Percentiles rank a stretch among this genome's conserved stretches.
phyloP scores from a whole-genome alignment of 2,329 filamentous ascomycete genomes.

The Paraphoma chrysanthemicola region DNA sequence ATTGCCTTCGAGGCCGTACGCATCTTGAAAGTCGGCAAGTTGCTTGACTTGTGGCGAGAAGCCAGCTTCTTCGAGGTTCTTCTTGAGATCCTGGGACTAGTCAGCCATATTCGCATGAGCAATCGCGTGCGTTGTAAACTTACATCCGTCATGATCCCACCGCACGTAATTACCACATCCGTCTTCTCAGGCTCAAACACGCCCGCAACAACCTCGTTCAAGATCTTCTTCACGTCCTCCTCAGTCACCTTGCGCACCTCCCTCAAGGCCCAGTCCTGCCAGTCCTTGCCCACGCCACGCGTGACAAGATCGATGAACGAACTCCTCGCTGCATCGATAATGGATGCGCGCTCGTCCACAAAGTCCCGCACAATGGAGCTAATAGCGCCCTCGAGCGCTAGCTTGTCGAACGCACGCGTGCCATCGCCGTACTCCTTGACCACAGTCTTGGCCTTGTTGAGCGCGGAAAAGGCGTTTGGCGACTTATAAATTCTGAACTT shows the following conservation, averaged over 20 bases:
- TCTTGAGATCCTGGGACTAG: slow-evolving; percentile 70
- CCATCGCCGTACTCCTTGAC: slow-evolving; percentile 78
- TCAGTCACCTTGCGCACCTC: slow-evolving; percentile 77
- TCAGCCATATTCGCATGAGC: not conserved
- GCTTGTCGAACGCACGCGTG: slow-evolving; percentile 73
- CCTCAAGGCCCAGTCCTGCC: slow-evolving; percentile 77
- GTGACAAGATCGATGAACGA: slow-evolving; percentile 86
- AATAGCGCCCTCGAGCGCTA: slow-evolving; percentile 88
- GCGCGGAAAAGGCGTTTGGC: slow-evolving; percentile 87
- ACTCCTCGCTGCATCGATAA: slow-evolving; percentile 79
- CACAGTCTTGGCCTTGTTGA: slow-evolving; percentile 75
- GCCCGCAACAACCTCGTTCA: slow-evolving; percentile 77
- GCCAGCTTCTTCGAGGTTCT: slow-evolving; percentile 75
- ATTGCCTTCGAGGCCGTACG: slow-evolving; percentile 78
- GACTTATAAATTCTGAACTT: slow-evolving; percentile 90
- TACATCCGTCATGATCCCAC: slow-evolving; percentile 84
- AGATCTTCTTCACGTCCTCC: slow-evolving; percentile 76
- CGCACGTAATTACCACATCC: slow-evolving; percentile 88
- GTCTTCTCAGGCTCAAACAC: slow-evolving; percentile 81
- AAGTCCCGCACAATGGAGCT: slow-evolving; percentile 86
- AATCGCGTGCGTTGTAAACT: slow-evolving; percentile 42
- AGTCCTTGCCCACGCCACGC: slow-evolving; percentile 75
- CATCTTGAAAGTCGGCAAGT: slow-evolving; percentile 83
- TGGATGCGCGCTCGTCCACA: slow-evolving; percentile 87
- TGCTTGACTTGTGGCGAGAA: slow-evolving; percentile 80